Conservation (phyloP, 371 early-diverging fungal genomes). For the Rhizomucor miehei region DNA sequence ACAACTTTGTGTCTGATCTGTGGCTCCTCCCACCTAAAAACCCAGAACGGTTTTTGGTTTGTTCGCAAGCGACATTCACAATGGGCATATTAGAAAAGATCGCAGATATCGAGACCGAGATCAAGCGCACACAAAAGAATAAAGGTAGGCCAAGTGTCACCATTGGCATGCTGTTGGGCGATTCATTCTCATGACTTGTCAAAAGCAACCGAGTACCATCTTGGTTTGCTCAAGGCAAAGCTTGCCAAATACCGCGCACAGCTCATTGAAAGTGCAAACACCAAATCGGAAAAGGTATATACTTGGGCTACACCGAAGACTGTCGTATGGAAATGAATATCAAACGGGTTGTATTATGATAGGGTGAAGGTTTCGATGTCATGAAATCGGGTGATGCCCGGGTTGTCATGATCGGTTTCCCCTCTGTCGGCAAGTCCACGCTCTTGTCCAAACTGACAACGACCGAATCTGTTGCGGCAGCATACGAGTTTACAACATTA, state of each 20-base stretch:
- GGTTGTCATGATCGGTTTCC: constrained; percentile 98
- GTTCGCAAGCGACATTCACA: neutral
- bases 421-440: constrained; percentile 99
- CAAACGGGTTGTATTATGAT: too few species aligned
- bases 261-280: constrained; percentile 82
- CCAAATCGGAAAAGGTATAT: constrained; percentile 87
- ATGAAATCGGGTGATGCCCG: constrained; percentile 98
- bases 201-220: constrained; percentile 91
- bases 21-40: too few species aligned
- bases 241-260: constrained; percentile 94
- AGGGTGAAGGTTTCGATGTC: constrained; percentile 97
- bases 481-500: constrained; percentile 99
- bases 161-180: neutral
- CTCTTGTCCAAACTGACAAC: constrained; percentile 94
- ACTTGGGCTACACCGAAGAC: too few species aligned
- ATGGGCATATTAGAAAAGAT: constrained; percentile 97
- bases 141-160: constrained; percentile 53
- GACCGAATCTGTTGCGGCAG: constrained; percentile 91
- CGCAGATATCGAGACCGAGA: constrained; percentile 80
- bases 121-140: constrained; percentile 90
- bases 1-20: too few species aligned
- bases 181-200: neutral
- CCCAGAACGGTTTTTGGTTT: too few species aligned
- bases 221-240: constrained; percentile 96
- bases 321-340: neutral